phyloP scores from a whole-genome alignment of 805 yeast genomes.

The Peterozyma toletana region DNA sequence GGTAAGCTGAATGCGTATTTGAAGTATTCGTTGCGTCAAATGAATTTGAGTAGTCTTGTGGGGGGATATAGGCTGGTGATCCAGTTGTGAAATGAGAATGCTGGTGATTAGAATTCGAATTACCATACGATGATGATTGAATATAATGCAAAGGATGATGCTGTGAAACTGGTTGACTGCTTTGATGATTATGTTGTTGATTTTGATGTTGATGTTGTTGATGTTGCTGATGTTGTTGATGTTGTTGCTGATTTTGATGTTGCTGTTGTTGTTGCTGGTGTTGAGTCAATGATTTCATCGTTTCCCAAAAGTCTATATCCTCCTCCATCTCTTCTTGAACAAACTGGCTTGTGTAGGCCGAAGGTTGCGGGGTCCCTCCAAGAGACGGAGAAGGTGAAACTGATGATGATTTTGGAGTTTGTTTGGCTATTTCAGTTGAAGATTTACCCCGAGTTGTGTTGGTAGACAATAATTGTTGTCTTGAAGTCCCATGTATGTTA shows the following conservation, averaged over 20 bases:
- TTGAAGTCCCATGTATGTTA: background rate
- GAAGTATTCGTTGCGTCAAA: background rate
- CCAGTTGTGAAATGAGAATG: too few species aligned
- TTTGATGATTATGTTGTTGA: constrained; percentile 1
- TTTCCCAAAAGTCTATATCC: constrained; percentile 67
- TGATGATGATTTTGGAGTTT: background rate
- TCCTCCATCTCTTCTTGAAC: constrained; percentile 48
- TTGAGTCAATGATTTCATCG: constrained; percentile 50
- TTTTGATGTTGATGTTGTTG: background rate
- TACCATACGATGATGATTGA: too few species aligned
- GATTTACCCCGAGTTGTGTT: constrained; percentile 2
- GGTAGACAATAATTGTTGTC: background rate
- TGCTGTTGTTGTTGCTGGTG: constrained; percentile 12
- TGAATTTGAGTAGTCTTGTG: background rate
- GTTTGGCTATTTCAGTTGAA: constrained; percentile 7
- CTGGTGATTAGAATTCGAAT: too few species aligned
- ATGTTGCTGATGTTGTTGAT: background rate
- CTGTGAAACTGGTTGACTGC: constrained; percentile 4
- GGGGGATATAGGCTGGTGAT: background rate
- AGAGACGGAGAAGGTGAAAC: background rate
- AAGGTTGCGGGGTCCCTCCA: background rate
- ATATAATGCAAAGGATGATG: background rate
- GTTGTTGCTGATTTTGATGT: background rate
- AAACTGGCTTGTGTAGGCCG: constrained; percentile 7
- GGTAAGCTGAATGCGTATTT: background rate